Evolutionary conservation across 495 filamentous ascomycete species (phyloP).

Genomic region (Aspergillus diversus): DNA sequence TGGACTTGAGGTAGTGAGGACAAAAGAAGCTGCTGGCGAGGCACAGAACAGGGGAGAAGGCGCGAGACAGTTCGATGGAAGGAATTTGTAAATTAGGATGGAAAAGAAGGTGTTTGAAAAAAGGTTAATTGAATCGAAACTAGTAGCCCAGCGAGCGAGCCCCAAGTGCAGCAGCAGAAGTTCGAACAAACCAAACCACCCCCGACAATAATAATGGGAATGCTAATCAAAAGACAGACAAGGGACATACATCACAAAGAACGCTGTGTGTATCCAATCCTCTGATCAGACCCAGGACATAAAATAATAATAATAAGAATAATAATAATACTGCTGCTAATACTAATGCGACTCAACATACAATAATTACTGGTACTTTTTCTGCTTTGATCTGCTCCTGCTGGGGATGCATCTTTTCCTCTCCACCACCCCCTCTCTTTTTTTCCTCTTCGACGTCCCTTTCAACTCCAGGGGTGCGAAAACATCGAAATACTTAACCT

Average conservation of each 20-base stretch:
- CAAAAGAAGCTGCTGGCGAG: slow-evolving; percentile 2
- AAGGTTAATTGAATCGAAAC: neutral
- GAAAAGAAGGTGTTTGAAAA: neutral
- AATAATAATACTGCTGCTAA: slow-evolving; percentile 15
- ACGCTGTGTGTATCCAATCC: neutral
- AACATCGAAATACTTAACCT: slow-evolving; percentile 13
- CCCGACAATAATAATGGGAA: neutral
- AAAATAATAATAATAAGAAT: slow-evolving; percentile 1
- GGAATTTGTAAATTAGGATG: neutral
- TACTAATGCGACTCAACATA: slow-evolving; percentile 8
- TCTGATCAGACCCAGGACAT: neutral
- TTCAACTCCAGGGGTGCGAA: slow-evolving; percentile 1
- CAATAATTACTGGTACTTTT: slow-evolving; percentile 17
- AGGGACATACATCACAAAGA: slow-evolving; percentile 8
- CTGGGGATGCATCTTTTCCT: slow-evolving; percentile 16
- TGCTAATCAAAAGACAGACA: slow-evolving; percentile 1
- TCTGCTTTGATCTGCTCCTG: slow-evolving; percentile 7
- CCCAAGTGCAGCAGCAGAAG: too few species aligned
- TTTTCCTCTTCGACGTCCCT: slow-evolving; percentile 2
- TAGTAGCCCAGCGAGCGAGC: neutral
- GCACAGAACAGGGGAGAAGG: slow-evolving; percentile 2
- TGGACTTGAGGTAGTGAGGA: slow-evolving; percentile 26
- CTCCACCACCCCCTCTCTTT: slow-evolving; percentile 14
- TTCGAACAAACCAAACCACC: neutral
- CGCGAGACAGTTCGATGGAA: neutral